Evolutionary conservation across 1,139 yeast genomes (phyloP), one percentile per base, ranked within the genome.

Genomic region (Candida tunisiensis): DNA sequence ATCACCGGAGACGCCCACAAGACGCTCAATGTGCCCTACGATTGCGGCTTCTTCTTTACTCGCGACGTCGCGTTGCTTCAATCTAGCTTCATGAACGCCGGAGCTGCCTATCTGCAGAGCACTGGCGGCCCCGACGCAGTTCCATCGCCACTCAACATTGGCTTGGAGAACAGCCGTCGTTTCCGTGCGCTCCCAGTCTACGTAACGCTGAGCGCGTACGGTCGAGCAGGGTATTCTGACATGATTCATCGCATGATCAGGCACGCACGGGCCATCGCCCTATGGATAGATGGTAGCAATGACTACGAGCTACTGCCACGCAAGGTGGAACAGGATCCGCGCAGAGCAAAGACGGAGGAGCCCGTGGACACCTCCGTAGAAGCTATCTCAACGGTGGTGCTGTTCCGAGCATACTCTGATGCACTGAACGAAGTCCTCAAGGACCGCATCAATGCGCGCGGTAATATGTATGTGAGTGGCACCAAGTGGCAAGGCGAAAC

Each of bases 1-100:
- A 43, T 43, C 21, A 40, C 47, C 3, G 47, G 44, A 5, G 48
- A 43, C 23, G 36, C 35, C 23, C 48, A 43, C 35, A 43, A 43
- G 32, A 40, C 45, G 7, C 32, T 43, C 20, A 43, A 43, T 22
- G 48, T 43, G 8, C 47, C 48, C 3, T 43, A 43, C 24, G 48
- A 43, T 22, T 37, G 45, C 24, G 48, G 48, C 3, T 31, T 41
- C 22, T 41, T 38, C 28, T 33, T 41, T 22, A 33, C 40, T 18
- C 31, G 32, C 15, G 33, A 35, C 19, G 23, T 22, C 6, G 22
- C 19, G 3, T 23, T 40, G 6, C 23, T 41, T 34, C 19, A 25
- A 7, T 24, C 30, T 8, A 40, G 40, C 9, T 42, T 43, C 22
- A 38, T 34, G 15, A 43, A 43, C 28, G 37, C 45, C 5, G 42